phyloP scores from a whole-genome alignment of 2,329 filamentous ascomycete species.

The Aureobasidium leucospermi region DNA sequence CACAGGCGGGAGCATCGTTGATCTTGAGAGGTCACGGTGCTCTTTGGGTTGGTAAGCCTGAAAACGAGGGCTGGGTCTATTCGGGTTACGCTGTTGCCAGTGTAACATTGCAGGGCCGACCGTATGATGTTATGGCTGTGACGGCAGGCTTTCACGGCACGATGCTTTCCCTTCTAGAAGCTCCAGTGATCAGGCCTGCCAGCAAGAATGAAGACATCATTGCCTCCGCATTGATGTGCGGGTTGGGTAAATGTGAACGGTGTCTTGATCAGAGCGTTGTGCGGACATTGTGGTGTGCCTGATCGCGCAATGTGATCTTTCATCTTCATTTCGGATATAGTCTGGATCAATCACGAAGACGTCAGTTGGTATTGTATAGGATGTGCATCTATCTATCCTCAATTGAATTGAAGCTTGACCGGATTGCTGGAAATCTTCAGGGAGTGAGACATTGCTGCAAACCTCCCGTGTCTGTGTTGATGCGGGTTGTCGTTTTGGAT shows the following conservation, averaged over 20 bases:
- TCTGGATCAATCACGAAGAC: background rate
- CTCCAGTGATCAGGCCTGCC: background rate
- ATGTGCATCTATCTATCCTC: too few species aligned
- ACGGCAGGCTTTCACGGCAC: background rate
- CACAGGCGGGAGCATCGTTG: background rate
- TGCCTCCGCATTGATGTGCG: background rate
- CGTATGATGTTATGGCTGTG: background rate
- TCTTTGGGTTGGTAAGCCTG: background rate
- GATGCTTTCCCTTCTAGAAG: background rate
- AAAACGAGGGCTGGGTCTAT: background rate
- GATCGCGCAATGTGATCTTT: background rate
- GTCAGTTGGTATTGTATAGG: background rate
- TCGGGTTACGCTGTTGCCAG: background rate
- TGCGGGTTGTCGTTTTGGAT: background rate
- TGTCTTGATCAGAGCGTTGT: background rate
- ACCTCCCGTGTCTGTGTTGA: background rate
- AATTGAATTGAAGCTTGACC: background rate
- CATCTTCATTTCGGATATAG: background rate
- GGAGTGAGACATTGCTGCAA: background rate
- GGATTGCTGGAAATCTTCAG: background rate
- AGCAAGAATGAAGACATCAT: background rate
- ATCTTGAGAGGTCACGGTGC: background rate
- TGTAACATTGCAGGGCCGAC: background rate
- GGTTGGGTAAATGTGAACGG: background rate
- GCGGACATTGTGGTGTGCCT: background rate